Conservation (phyloP, 441 rosid genomes). For the Lepidium campestre region DNA sequence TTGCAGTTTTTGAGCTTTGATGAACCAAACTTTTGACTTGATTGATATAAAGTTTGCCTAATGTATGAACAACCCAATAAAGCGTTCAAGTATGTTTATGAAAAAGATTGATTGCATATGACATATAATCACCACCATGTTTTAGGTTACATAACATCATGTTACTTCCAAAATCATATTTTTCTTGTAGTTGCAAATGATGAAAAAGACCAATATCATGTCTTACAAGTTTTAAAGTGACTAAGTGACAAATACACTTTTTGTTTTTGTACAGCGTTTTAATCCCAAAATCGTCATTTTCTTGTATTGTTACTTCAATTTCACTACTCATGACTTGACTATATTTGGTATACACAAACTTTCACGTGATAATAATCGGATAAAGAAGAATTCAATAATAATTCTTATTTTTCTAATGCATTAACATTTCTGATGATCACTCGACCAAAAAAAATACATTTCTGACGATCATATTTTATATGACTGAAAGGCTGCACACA, state of each 20-base stretch:
- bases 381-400: not conserved
- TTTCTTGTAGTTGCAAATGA: not conserved
- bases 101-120: not conserved
- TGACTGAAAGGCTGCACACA: constrained; percentile 11
- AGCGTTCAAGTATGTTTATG: not conserved
- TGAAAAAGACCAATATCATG: not conserved
- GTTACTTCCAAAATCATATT: not conserved
- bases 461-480: not conserved
- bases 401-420: not conserved
- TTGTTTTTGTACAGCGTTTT: not conserved
- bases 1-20: not conserved
- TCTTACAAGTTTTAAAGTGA: not conserved
- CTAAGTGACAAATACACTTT: not conserved
- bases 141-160: not conserved
- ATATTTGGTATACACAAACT: constrained; percentile 2
- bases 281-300: not conserved
- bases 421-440: not conserved
- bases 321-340: constrained; percentile 14
- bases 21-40: not conserved
- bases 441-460: no score
- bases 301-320: not conserved
- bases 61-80: not conserved
- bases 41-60: not conserved
- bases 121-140: not conserved
- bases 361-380: not conserved